Base-by-base conservation (phyloP, 2,329 filamentous ascomycete genomes). In the Xylariaceae sp. region DNA sequence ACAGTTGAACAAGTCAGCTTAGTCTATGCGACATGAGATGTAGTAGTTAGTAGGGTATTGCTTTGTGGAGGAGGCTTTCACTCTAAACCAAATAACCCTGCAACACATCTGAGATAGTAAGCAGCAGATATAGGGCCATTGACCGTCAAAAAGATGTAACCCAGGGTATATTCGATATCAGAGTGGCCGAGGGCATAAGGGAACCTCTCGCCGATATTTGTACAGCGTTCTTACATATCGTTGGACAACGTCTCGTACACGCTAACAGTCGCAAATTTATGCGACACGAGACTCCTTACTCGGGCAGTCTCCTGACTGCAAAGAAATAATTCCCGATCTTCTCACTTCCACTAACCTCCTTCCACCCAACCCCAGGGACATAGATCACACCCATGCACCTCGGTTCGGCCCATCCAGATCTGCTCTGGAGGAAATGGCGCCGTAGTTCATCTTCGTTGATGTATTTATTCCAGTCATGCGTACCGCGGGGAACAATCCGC, bases 401-500 rank as follows among this genome's bases (percentile, higher is more conserved):
- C 81, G 81, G 65, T 70, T 79, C 72, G 79, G 82, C 53, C 88
- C 88, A 94, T 1, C 76, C 80, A 58, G 74, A 70, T 50, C 77
- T 74, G 64, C 77, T 78, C 53, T 73, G 75, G 51, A 77, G 73
- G 64, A 88, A 83, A 71, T 83, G 80, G 1, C 73, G 76, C 65
- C 82, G 78, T 69, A 96, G 73, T 80, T 98, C 94, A 12, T 84
- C 79, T 62, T 91, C 90, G 71, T 97, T 95, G 65, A 99, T 88
- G 76, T 98, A 99, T 78, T 98, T 96, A 61, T 82, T 82, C 95
- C 95, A 99, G 73, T 97, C 92, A 76, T 99, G 95, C 43, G 95
- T 99, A 1, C 95, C 95, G 63, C 84, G 85, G 8, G 95, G 95
- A 54, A 99, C 95, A 60, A 98, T 91, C 4, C 90, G 82, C 71